Evolutionary conservation across 805 yeast species (phyloP).

Genomic region (Wickerhamomyces alni): DNA sequence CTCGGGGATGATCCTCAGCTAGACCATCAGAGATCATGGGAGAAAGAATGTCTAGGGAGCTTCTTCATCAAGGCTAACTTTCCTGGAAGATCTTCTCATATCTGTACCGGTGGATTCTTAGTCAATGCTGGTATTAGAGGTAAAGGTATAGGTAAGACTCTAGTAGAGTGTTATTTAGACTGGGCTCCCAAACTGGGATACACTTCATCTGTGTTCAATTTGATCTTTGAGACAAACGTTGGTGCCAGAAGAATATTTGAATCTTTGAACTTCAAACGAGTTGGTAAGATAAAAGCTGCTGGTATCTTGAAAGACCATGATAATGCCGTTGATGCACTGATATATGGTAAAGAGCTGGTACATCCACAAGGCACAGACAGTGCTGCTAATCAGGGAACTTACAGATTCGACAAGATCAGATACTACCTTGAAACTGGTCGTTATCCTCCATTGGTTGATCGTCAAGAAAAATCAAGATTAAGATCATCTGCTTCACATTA

Average conservation of each 20-base stretch:
- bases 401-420: slow-evolving; percentile 65
- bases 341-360: slow-evolving; percentile 76
- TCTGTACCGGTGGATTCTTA: slow-evolving; percentile 83
- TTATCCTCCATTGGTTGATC: slow-evolving; percentile 77
- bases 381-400: slow-evolving; percentile 46
- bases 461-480: slow-evolving; percentile 84
- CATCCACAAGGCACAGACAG: slow-evolving; percentile 35
- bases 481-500: slow-evolving; percentile 79
- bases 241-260: slow-evolving; percentile 80
- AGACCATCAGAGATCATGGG: slow-evolving; percentile 69
- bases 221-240: slow-evolving; percentile 83
- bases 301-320: slow-evolving; percentile 83
- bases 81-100: slow-evolving; percentile 89
- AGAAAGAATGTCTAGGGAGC: slow-evolving; percentile 85
- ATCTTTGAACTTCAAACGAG: slow-evolving; percentile 62
- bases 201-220: slow-evolving; percentile 74
- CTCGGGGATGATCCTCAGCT: slow-evolving; percentile 66
- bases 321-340: slow-evolving; percentile 78
- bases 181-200: slow-evolving; percentile 93
- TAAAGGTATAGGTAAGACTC: slow-evolving; percentile 82
- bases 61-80: slow-evolving; percentile 82
- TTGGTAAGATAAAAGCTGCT: slow-evolving; percentile 82
- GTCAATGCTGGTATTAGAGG: slow-evolving; percentile 93
- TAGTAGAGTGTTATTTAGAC: slow-evolving; percentile 76
- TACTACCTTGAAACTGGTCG: slow-evolving; percentile 76